These are phyloP conservation scores for Cynara cardunculus DNA, from an alignment of 129 eudicot species.

Conservation along the genomic window DNA sequence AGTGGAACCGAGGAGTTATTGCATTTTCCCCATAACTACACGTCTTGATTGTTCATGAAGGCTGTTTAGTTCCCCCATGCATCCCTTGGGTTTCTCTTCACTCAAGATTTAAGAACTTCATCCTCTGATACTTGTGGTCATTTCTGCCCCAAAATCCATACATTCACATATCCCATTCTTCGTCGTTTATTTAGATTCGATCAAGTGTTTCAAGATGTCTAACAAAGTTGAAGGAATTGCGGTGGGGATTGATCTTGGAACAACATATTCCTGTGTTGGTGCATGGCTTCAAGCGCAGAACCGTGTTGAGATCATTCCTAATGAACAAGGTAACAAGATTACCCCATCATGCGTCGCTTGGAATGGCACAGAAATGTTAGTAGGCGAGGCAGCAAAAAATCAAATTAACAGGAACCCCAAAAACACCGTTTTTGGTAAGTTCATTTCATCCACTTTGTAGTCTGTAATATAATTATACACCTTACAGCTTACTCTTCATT, in stretches of 20 bases:
- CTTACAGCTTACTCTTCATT: too few relatives aligned
- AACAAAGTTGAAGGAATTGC: background rate
- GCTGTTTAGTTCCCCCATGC: background rate
- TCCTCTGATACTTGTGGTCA: background rate
- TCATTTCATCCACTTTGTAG: background rate
- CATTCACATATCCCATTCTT: background rate
- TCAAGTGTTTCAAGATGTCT: background rate
- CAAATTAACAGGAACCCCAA: constrained; percentile 20
- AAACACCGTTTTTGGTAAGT: constrained; percentile 17
- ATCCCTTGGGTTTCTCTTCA: background rate
- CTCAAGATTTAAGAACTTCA: background rate
- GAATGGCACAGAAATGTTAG: constrained; percentile 4
- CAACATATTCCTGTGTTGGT: constrained; percentile 6
- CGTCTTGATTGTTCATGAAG: background rate
- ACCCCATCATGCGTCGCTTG: constrained; percentile 13
- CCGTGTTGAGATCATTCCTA: constrained; percentile 9
- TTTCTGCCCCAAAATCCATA: background rate
- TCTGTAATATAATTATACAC: too few relatives aligned
- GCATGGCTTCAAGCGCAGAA: background rate
- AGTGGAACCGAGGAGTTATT: background rate
- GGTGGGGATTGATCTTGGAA: constrained; percentile 14
- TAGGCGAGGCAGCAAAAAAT: constrained; percentile 23
- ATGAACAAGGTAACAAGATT: constrained; percentile 3
- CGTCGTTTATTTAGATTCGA: too few relatives aligned
- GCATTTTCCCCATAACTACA: background rate